Evolutionary conservation across 2,329 filamentous ascomycete genomes (phyloP), one percentile per base, ranked within the genome.

Genomic region (Cladorrhinum sp.): DNA sequence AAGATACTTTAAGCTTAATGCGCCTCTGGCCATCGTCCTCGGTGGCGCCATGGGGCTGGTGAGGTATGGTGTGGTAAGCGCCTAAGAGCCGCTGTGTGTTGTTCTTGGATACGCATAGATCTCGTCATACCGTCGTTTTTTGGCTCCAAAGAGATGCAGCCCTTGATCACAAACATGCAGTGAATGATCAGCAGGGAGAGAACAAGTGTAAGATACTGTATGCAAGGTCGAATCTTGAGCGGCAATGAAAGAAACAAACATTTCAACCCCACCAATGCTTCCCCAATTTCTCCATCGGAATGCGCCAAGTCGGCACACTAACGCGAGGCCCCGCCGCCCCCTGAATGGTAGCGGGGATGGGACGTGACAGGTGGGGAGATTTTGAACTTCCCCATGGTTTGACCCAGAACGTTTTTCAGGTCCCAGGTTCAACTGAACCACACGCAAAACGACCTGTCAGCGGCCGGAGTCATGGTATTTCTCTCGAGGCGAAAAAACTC

Each of bases 11-110:
- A 71, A 71, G 3, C 61, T 82, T 1, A 73, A 69, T 23, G 73
- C 79, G 0, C 72, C 79, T 0, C 55, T 75, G 25, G 76, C 78
- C 0, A 81, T 82, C 65, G 53, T 81, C 0, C 22, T 78, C 27
- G 80, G 80, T 0, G 80, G 74, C 1, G 67, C 76, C 16, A 66
- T 81, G 65, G 80, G 80, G 0, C 60, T 82, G 61, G 71, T 76
- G 52, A 75, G 80, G 73, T 81, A 78, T 69, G 79, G 73, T 1
- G 77, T 76, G 45, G 75, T 81, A 9, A 56, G n/a, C 20, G 53
- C 38, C 10, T 56, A 38, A 49, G 20, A 45, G 41, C 10, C 36
- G 36, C 7, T 13, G 36, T 41, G 5, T 29, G 25, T 29, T 29
- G 25, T 29, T 29, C 10, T 29, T 29, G 25, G 25, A 29, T 29